phyloP scores from a whole-genome alignment of 176 grass and related monocot species.

The Bolboschoenus planiculmis region DNA sequence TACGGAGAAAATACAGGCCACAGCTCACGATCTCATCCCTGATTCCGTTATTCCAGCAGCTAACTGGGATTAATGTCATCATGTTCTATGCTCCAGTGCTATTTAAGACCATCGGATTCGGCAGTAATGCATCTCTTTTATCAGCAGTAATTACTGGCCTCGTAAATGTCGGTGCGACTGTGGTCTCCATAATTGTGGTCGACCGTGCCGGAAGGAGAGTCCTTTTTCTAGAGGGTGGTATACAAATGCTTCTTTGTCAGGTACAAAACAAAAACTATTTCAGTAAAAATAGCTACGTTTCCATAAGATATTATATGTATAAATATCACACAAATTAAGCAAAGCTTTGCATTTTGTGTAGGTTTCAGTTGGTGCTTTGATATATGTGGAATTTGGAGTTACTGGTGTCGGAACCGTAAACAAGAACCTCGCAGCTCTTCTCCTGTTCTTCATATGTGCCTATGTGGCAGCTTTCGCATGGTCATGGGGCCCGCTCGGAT shows the following conservation, averaged over 20 bases:
- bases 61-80: slow-evolving; percentile 9
- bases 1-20: slow-evolving; percentile 4
- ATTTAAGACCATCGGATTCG: slow-evolving; percentile 19
- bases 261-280: slow-evolving; percentile 7
- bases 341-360: neutral
- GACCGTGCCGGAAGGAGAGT: neutral
- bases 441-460: neutral
- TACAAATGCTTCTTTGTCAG: slow-evolving; percentile 13
- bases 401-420: neutral
- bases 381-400: neutral
- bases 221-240: slow-evolving; percentile 11
- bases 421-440: neutral
- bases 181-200: slow-evolving; percentile 3
- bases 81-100: slow-evolving; percentile 23
- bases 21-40: neutral
- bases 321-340: neutral
- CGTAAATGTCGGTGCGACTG: slow-evolving; percentile 9
- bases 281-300: neutral
- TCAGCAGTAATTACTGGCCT: slow-evolving; percentile 13
- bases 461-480: slow-evolving; percentile 15
- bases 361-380: neutral
- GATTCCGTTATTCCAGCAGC: slow-evolving; percentile 12
- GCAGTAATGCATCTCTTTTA: neutral
- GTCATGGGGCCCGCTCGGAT: slow-evolving; percentile 23
- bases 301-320: neutral